A percentile compares a stretch with the other conserved stretches of the same genome.
Conservation (phyloP, 306 rosid genomes). For the Leucaena leucocephala region DNA sequence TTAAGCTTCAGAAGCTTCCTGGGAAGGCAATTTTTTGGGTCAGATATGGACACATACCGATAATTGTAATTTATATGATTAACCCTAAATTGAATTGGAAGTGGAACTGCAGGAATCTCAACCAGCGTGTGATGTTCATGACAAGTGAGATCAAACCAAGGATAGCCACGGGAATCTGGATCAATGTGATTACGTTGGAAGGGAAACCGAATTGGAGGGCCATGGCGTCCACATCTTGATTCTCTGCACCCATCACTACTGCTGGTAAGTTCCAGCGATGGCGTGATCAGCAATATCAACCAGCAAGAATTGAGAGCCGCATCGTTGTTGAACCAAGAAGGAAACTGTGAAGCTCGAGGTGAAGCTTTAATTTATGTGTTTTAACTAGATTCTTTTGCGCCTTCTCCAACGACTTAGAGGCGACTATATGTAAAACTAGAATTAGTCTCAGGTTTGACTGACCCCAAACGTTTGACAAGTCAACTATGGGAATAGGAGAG, state of each 20-base stretch:
- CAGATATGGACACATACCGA: background rate
- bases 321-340: background rate
- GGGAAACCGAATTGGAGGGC: slow-evolving; percentile 42
- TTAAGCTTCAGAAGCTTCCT: slow-evolving; percentile 7
- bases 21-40: slow-evolving; percentile 23
- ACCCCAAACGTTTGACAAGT: background rate
- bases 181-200: slow-evolving; percentile 32
- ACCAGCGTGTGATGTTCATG: background rate
- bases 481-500: background rate
- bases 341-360: background rate
- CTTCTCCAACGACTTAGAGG: background rate
- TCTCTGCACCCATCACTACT: background rate
- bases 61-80: background rate
- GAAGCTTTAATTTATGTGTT: background rate
- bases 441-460: background rate
- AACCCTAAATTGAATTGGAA: slow-evolving; percentile 18
- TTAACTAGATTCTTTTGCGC: background rate
- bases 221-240: slow-evolving; percentile 30
- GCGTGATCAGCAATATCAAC: background rate
- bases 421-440: background rate
- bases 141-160: slow-evolving; percentile 35
- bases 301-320: background rate
- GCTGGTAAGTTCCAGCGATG: background rate
- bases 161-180: slow-evolving; percentile 31
- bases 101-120: slow-evolving; percentile 19